Evolutionary conservation across 1,284 basidiomycete genomes (phyloP).

Genomic region (Mycosarcoma maydis): DNA sequence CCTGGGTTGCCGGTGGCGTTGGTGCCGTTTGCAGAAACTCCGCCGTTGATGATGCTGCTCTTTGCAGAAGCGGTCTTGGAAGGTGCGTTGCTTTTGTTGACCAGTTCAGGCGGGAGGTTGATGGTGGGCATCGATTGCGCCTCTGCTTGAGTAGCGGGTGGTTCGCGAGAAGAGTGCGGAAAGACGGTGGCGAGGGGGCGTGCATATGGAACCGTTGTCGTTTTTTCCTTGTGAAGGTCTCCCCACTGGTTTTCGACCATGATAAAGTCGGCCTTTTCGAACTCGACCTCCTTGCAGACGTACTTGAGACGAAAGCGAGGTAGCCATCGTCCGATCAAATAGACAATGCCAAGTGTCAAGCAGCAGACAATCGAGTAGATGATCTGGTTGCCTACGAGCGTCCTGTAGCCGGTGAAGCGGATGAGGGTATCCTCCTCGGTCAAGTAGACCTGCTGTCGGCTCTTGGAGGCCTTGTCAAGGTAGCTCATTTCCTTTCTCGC

Average conservation of each 20-base stretch:
- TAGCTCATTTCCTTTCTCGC: slow-evolving; percentile 43
- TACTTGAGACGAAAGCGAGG: slow-evolving; percentile 87
- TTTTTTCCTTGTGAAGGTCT: slow-evolving; percentile 56
- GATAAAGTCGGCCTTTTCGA: slow-evolving; percentile 78
- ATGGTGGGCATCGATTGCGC: slow-evolving; percentile 42
- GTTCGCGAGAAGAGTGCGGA: slow-evolving; percentile 61
- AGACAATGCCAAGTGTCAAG: slow-evolving; percentile 79
- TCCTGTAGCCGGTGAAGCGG: slow-evolving; percentile 88
- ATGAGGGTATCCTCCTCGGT: slow-evolving; percentile 90
- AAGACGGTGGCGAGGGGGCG: slow-evolving; percentile 63
- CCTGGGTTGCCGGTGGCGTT: slow-evolving; percentile 6
- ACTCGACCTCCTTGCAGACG: slow-evolving; percentile 84
- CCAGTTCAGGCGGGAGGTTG: slow-evolving; percentile 33
- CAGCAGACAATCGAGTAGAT: slow-evolving; percentile 80
- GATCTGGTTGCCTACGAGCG: slow-evolving; percentile 74
- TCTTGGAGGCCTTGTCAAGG: slow-evolving; percentile 60
- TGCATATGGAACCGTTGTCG: slow-evolving; percentile 59
- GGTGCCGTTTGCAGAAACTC: slow-evolving; percentile 3
- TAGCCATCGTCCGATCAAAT: slow-evolving; percentile 90
- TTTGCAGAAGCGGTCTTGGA: slow-evolving; percentile 43
- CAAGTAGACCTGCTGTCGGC: slow-evolving; percentile 83
- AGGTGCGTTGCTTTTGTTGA: slow-evolving; percentile 34
- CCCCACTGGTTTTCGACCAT: slow-evolving; percentile 77
- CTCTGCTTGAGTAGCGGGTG: slow-evolving; percentile 61
- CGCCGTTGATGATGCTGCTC: slow-evolving; percentile 50